Evolutionary conservation across 257 asterid genomes (phyloP).

Genomic region (Capsicum pubescens): DNA sequence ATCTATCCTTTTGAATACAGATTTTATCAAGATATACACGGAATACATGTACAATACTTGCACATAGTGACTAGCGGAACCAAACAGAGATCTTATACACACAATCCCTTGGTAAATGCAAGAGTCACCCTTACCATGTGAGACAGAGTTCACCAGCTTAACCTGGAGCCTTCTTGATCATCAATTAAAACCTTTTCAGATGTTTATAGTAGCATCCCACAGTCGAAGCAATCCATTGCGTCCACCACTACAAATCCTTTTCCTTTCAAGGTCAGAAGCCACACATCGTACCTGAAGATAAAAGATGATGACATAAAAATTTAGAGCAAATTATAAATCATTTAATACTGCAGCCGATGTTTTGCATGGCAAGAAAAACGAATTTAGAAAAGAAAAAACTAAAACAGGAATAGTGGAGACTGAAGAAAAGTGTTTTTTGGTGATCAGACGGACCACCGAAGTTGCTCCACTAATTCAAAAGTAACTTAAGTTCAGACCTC

Average conservation of each 20-base stretch:
- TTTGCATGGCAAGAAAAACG: slow-evolving; percentile 2
- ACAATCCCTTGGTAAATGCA: neutral
- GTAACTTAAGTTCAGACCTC: neutral
- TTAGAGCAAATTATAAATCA: neutral
- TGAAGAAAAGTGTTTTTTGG: neutral
- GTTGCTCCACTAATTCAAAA: neutral
- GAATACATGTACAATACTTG: slow-evolving; percentile 13
- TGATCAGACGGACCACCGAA: neutral
- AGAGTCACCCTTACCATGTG: neutral
- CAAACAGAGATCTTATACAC: slow-evolving; percentile 13
- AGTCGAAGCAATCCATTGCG: slow-evolving; percentile 91
- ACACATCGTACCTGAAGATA: slow-evolving; percentile 82
- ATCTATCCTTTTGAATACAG: neutral
- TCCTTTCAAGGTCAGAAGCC: slow-evolving; percentile 89
- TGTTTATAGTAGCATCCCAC: slow-evolving; percentile 98
- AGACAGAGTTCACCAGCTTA: neutral
- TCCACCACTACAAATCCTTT: slow-evolving; percentile 90
- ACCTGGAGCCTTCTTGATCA: neutral
- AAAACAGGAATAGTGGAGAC: slow-evolving; percentile 18
- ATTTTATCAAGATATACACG: neutral
- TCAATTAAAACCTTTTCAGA: slow-evolving; percentile 36
- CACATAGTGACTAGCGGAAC: neutral
- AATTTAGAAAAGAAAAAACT: neutral
- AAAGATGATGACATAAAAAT: neutral
- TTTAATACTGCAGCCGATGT: neutral